A percentile compares a stretch with the other conserved stretches of the same genome.
These are phyloP conservation scores for Globisporangium emineosum DNA, from an alignment of 352 stramenopile species.

Conservation along the genomic window DNA sequence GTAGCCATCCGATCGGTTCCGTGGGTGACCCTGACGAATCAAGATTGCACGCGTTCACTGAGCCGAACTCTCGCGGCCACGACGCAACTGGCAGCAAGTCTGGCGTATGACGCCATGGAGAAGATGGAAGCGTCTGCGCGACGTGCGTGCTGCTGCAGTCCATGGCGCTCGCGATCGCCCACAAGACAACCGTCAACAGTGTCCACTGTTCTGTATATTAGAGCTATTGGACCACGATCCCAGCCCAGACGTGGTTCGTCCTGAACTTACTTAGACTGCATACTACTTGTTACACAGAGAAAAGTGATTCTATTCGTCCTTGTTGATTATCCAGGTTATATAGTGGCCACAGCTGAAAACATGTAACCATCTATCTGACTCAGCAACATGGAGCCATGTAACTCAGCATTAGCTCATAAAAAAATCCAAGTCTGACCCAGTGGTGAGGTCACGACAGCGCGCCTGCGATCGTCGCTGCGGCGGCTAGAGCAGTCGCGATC, in stretches of 20 bases:
- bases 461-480: slow-evolving; percentile 7
- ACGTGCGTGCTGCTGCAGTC: neutral
- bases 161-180: neutral
- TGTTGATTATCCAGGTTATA: neutral
- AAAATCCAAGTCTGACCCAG: neutral
- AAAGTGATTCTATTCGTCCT: neutral
- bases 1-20: too few relatives aligned
- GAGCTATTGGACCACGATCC: too few relatives aligned
- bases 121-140: neutral
- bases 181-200: neutral
- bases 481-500: slow-evolving; percentile 4
- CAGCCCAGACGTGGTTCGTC: too few relatives aligned
- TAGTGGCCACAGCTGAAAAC: neutral
- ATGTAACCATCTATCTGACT: neutral
- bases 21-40: too few relatives aligned
- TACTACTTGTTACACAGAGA: too few relatives aligned
- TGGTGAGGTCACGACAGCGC: slow-evolving; percentile 1
- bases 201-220: too few relatives aligned
- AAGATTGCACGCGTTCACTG: too few relatives aligned
- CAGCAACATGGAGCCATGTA: neutral
- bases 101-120: neutral
- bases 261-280: too few relatives aligned
- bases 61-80: too few relatives aligned
- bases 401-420: neutral
- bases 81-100: too few relatives aligned